phyloP scores from a whole-genome alignment of 2,329 filamentous ascomycete genomes.

The Septoria linicola region DNA sequence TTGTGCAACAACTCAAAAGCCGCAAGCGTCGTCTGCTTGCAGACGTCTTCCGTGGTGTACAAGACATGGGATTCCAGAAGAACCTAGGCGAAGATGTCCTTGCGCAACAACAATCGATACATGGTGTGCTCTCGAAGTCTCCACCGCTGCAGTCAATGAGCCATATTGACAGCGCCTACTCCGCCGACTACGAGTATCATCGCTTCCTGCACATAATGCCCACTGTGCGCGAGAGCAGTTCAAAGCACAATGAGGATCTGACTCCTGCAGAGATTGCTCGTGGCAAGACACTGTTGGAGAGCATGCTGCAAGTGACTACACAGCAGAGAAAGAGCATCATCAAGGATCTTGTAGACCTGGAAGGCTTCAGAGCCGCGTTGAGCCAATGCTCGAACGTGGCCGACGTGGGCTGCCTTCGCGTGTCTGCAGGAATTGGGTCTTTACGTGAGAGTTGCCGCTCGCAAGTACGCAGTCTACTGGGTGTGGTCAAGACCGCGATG shows the following conservation, averaged over 20 bases:
- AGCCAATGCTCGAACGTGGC: conserved; percentile 15
- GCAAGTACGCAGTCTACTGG: conserved; percentile 9
- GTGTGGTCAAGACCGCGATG: conserved; percentile 12
- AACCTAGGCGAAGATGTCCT: conserved; percentile 76
- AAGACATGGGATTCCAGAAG: conserved; percentile 84
- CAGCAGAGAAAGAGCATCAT: conserved; percentile 23
- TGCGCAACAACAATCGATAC: conserved; percentile 68
- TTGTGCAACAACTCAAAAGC: conserved; percentile 84
- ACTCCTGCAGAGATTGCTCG: conserved; percentile 75
- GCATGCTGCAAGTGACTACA: conserved; percentile 60
- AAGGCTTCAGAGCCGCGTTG: conserved; percentile 8
- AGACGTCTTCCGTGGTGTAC: conserved; percentile 77
- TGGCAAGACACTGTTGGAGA: conserved; percentile 83
- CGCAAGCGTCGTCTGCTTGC: conserved; percentile 88
- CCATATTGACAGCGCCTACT: neutral
- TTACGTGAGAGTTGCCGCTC: neutral
- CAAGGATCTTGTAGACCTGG: conserved; percentile 5
- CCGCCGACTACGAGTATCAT: conserved; percentile 72
- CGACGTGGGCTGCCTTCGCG: conserved; percentile 1
- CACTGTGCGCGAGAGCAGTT: conserved; percentile 63
- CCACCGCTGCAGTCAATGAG: conserved; percentile 35
- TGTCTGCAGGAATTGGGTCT: neutral
- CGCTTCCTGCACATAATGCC: conserved; percentile 73
- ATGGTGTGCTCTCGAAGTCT: conserved; percentile 64
- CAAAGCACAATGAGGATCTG: conserved; percentile 80